These are phyloP conservation scores for Pseudogymnoascus verrucosus DNA, from an alignment of 2,329 filamentous ascomycete genomes.

Conservation along the genomic window DNA sequence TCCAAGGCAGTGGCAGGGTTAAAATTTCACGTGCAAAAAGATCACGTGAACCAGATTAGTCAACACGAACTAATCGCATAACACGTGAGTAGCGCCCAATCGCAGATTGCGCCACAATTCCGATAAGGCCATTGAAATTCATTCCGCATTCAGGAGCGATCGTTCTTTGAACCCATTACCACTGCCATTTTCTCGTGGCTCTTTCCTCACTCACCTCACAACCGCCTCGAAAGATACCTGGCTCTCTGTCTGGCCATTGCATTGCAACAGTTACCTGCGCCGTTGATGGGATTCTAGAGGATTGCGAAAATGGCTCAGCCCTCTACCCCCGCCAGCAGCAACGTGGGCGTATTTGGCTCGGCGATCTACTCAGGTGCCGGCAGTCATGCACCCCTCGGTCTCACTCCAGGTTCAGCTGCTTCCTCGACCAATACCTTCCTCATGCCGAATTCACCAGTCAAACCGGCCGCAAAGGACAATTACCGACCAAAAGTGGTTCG, in stretches of 20 bases:
- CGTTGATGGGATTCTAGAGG: neutral
- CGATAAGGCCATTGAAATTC: slow-evolving; percentile 8
- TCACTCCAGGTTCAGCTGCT: slow-evolving; percentile 41
- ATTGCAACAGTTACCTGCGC: neutral
- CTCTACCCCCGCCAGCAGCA: slow-evolving; percentile 37
- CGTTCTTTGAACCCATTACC: neutral
- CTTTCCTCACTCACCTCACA: neutral
- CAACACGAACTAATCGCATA: neutral
- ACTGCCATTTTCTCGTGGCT: neutral
- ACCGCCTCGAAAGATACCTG: neutral
- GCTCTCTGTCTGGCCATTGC: neutral
- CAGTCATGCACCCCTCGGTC: slow-evolving; percentile 15
- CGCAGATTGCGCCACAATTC: slow-evolving; percentile 4
- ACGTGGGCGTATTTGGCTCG: slow-evolving; percentile 37
- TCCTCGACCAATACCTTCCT: slow-evolving; percentile 75
- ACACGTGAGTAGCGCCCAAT: neutral
- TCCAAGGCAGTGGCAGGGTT: slow-evolving; percentile 19
- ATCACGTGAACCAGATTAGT: neutral
- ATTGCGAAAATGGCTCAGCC: slow-evolving; percentile 34
- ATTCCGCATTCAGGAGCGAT: slow-evolving; percentile 2
- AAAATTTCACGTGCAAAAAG: neutral
- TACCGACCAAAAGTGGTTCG: slow-evolving; percentile 80
- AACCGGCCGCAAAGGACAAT: slow-evolving; percentile 58
- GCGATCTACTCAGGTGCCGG: slow-evolving; percentile 19
- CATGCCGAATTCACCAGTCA: slow-evolving; percentile 78